Evolutionary conservation across 441 rosid species (phyloP), one percentile per base, ranked within the genome.

Genomic region (Francoa sonchifolia): DNA sequence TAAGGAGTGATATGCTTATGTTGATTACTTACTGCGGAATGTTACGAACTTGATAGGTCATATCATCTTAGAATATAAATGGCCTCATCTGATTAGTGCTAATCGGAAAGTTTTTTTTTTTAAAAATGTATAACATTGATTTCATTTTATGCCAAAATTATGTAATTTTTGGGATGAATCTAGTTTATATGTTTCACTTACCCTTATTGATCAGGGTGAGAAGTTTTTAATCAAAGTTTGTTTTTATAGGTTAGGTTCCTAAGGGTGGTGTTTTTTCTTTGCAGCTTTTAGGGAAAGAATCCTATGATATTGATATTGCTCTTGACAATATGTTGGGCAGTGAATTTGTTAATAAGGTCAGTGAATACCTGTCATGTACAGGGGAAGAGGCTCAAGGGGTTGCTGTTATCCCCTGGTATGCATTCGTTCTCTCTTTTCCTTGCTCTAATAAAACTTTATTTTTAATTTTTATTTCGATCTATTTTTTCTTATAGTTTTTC

Each of bases 261-360:
- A 21, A 39, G 40, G 6, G 11, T 38, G 19, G 21, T n/a, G 11
- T 28, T 30, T 31, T 21, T 49, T 41, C 39, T 54, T 33, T 52
- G 52, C 82, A 83, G 94, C 87, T 89, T 44, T 66, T 85, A 6
- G 94, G 96, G 3, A 79, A 76, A 69, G 96, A 79, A 0, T 75
- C 86, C 50, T 77, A 71, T 49, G 98, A 89, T 56, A 89, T 89
- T 19, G 98, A 89, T 48, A 79, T 89, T 39, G 92, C 98, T 7
- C 71, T 85, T 33, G 86, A 89, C 42, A 61, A 84, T 50, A 77
- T 89, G 94, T 33, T 69, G 19, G 98, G 98, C 6, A 79, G 86
- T 66, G 79, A 61, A 21, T 85, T 89, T 48, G 81, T 70, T 37
- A 74, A 77, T 44, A 89, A 82, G 69, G 86, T 89, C 19, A 58